phyloP scores from a whole-genome alignment of 805 yeast genomes.

The Candida germanica region DNA sequence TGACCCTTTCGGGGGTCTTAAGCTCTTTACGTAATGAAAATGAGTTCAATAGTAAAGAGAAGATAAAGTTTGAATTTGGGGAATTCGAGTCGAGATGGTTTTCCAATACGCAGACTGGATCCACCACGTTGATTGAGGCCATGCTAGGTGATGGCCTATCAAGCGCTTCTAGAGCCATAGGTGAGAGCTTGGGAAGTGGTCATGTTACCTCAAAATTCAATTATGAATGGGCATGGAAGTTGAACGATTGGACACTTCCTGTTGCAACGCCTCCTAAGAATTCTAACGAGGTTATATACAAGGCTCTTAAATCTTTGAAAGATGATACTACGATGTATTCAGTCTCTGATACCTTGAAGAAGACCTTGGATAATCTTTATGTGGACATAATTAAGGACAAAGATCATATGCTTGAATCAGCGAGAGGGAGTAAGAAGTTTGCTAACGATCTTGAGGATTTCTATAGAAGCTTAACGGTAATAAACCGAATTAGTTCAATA shows the following conservation, averaged over 20 bases:
- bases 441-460: slow-evolving; percentile 1
- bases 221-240: slow-evolving; percentile 72
- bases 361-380: slow-evolving; percentile 12
- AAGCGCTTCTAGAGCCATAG: slow-evolving; percentile 53
- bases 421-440: slow-evolving; percentile 10
- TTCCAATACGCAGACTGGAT: slow-evolving; percentile 8
- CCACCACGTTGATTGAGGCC: slow-evolving; percentile 26
- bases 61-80: slow-evolving; percentile 56
- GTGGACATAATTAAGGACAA: slow-evolving; percentile 16
- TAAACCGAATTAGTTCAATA: not conserved
- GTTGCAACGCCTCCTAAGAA: slow-evolving; percentile 29
- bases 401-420: slow-evolving; percentile 10
- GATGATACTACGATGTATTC: not conserved
- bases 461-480: not conserved
- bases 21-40: slow-evolving; percentile 31
- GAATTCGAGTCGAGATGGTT: slow-evolving; percentile 43
- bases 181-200: slow-evolving; percentile 16
- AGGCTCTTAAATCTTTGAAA: slow-evolving; percentile 44
- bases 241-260: slow-evolving; percentile 76
- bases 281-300: slow-evolving; percentile 50
- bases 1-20: slow-evolving; percentile 52
- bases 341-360: not conserved
- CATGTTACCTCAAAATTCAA: slow-evolving; percentile 7
- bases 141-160: slow-evolving; percentile 51
- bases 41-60: slow-evolving; percentile 24